Percentiles rank a stretch among this genome's conserved stretches.
phyloP scores from a whole-genome alignment of 805 yeast genomes.

The Saccharomycopsis sp. region DNA sequence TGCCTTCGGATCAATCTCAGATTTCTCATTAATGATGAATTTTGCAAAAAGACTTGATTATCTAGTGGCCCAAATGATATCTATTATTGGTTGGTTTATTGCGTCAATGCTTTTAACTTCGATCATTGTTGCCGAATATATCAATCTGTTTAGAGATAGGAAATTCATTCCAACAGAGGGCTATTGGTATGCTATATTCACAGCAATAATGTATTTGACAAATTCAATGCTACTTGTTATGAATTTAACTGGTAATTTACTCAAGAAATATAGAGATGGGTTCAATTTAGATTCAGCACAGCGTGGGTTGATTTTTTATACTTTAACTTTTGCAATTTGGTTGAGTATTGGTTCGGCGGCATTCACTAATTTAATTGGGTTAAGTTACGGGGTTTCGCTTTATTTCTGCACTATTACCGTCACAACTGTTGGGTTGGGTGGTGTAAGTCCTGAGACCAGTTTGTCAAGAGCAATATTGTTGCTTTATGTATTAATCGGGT shows the following conservation, averaged over 20 bases:
- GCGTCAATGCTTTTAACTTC: constrained; percentile 50
- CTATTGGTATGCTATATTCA: constrained; percentile 71
- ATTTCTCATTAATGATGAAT: constrained; percentile 61
- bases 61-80: constrained; percentile 51
- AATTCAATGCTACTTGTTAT: constrained; percentile 47
- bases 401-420: constrained; percentile 70
- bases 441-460: constrained; percentile 46
- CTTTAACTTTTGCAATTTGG: constrained; percentile 62
- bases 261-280: constrained; percentile 57
- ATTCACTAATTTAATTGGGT: constrained; percentile 38
- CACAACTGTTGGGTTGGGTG: constrained; percentile 79
- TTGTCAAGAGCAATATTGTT: constrained; percentile 54
- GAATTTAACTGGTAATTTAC: constrained; percentile 56
- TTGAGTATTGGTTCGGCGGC: constrained; percentile 62
- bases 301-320: constrained; percentile 66
- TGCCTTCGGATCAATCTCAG: constrained; percentile 59
- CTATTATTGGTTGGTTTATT: constrained; percentile 56
- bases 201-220: constrained; percentile 51
- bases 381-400: constrained; percentile 58
- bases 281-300: constrained; percentile 64
- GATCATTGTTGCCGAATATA: constrained; percentile 33
- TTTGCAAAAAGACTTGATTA: constrained; percentile 55
- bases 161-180: constrained; percentile 46
- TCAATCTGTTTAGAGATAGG: constrained; percentile 20
- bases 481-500: constrained; percentile 62